Conservation (phyloP, 768 basidiomycete genomes). For the Leucosporidium yakuticum region DNA sequence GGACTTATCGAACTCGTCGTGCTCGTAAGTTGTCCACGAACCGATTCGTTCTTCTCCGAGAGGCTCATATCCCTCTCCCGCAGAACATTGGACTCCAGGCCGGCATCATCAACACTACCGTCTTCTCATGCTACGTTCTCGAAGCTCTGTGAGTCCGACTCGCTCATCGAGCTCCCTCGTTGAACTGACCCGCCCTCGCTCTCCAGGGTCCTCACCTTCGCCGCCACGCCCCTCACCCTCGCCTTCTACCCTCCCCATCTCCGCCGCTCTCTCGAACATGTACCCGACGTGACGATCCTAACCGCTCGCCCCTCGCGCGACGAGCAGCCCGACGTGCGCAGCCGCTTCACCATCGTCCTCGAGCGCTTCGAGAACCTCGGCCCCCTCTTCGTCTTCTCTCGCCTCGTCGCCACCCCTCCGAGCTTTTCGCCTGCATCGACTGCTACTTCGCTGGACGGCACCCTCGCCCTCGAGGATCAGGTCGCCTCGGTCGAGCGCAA, state of each 20-base stretch:
- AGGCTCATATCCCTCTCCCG: constrained; percentile 48
- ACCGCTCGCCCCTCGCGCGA: too few relatives aligned
- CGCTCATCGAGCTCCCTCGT: constrained; percentile 1
- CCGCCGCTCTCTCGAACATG: constrained; percentile 42
- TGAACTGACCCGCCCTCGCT: constrained; percentile 31
- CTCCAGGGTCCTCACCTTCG: constrained; percentile 68
- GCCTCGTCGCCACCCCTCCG: constrained; percentile 14
- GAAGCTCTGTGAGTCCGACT: constrained; percentile 16
- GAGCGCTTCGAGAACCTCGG: constrained; percentile 86
- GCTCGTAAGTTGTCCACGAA: constrained; percentile 59
- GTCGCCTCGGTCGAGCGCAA: background rate
- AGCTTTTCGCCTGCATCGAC: background rate
- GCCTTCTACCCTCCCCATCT: constrained; percentile 65
- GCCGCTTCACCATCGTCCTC: constrained; percentile 73
- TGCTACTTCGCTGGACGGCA: background rate
- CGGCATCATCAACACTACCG: constrained; percentile 58
- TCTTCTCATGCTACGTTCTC: constrained; percentile 55
- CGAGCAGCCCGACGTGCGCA: constrained; percentile 42
- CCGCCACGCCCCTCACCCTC: constrained; percentile 76
- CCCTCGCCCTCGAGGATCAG: background rate
- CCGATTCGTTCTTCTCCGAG: too few relatives aligned
- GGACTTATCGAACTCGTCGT: constrained; percentile 81
- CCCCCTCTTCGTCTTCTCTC: constrained; percentile 52
- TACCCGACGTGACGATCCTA: background rate
- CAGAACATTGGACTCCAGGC: constrained; percentile 76